Conservation (phyloP, 1,284 basidiomycete species). For the Microbotryum saponariae region DNA sequence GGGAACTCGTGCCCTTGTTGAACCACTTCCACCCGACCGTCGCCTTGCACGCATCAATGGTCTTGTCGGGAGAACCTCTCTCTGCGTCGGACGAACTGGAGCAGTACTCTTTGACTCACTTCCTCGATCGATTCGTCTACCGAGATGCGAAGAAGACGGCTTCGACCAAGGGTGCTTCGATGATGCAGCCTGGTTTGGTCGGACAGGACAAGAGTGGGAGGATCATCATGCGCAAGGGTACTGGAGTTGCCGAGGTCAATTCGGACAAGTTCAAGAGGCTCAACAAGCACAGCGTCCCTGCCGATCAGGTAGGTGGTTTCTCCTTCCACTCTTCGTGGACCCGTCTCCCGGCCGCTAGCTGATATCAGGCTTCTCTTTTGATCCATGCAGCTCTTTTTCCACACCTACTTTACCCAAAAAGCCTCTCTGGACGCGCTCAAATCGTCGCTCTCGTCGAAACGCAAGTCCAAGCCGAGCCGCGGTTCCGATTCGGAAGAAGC, state of each 20-base stretch:
- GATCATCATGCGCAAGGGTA: conserved; percentile 64
- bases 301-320: conserved; percentile 59
- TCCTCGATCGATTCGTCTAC: conserved; percentile 84
- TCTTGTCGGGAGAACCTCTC: conserved; percentile 58
- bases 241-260: conserved; percentile 56
- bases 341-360: too few relatives aligned
- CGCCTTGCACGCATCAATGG: conserved; percentile 73
- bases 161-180: conserved; percentile 63
- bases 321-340: background rate
- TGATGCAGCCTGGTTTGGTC: conserved; percentile 89
- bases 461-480: conserved; percentile 36
- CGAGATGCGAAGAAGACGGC: conserved; percentile 86
- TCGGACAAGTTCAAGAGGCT: conserved; percentile 69
- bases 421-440: conserved; percentile 28
- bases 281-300: conserved; percentile 67
- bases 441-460: conserved; percentile 25
- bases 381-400: conserved; percentile 55
- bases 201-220: conserved; percentile 51
- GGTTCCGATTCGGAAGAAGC: conserved; percentile 40
- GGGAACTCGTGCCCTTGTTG: conserved; percentile 81
- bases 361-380: background rate
- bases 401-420: conserved; percentile 45
- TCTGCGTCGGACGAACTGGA: conserved; percentile 81
- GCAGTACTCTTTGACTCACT: conserved; percentile 85
- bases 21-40: conserved; percentile 88